Evolutionary conservation across 495 filamentous ascomycete genomes (phyloP).

Genomic region (Penicillium pancosmium): DNA sequence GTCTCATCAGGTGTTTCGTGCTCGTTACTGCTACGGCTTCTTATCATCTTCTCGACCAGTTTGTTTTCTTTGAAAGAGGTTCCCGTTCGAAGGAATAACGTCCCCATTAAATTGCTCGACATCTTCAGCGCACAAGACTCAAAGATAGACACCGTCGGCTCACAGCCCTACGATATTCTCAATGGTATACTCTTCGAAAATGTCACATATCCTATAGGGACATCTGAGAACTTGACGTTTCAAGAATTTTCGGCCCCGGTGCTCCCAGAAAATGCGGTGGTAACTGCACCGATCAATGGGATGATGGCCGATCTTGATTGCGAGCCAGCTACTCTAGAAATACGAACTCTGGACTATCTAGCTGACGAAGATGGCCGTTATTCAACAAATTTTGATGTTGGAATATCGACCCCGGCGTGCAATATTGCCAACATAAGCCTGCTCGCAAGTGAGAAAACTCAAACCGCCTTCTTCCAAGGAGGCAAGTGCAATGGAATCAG

Average conservation of each 20-base stretch:
- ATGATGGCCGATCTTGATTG: conserved; percentile 22
- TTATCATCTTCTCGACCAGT: conserved; percentile 21
- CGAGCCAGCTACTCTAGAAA: conserved; percentile 1
- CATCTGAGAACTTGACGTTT: conserved; percentile 9
- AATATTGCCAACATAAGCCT: too few species aligned
- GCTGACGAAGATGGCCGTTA: too few species aligned
- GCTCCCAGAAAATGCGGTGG: neutral
- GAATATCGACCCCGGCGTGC: too few species aligned
- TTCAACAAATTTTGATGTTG: too few species aligned
- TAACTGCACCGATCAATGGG: conserved; percentile 19
- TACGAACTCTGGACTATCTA: too few species aligned
- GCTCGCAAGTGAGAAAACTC: too few species aligned
- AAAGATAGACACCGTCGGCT: neutral
- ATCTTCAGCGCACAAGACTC: neutral
- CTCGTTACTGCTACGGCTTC: conserved; percentile 12
- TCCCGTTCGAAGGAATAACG: neutral
- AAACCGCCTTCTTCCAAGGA: too few species aligned
- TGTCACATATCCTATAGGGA: conserved; percentile 14
- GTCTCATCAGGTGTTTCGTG: conserved; percentile 6
- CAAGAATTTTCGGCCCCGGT: conserved; percentile 14
- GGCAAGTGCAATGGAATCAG: too few species aligned
- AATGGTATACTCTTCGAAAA: conserved; percentile 16
- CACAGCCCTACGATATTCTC: conserved; percentile 7
- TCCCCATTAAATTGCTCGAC: conserved; percentile 4
- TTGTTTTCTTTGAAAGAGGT: conserved; percentile 11